Conservation (phyloP, 1,284 basidiomycete genomes). For the Trichosporon inkin region DNA sequence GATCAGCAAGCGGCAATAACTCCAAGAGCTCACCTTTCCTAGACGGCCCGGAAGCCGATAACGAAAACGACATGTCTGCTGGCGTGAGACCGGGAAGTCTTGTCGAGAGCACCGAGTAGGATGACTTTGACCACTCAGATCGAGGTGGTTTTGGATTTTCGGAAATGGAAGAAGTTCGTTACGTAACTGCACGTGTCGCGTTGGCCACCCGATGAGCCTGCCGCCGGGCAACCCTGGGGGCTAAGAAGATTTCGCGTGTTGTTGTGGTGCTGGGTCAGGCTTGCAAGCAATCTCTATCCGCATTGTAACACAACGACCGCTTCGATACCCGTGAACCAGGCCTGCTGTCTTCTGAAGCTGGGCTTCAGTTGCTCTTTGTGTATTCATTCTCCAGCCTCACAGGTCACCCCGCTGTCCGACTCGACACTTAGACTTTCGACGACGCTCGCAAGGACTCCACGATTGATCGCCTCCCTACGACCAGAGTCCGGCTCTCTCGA, state of each 20-base stretch:
- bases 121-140: neutral
- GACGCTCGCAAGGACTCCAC: too few relatives aligned
- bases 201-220: neutral
- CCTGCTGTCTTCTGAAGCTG: neutral
- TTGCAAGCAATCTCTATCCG: neutral
- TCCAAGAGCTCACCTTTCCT: slow-evolving; percentile 17
- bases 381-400: too few relatives aligned
- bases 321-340: neutral
- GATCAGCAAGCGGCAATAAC: neutral
- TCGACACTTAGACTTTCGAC: too few relatives aligned
- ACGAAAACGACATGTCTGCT: slow-evolving; percentile 17
- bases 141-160: slow-evolving; percentile 6
- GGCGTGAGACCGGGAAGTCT: neutral
- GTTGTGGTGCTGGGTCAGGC: neutral
- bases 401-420: too few relatives aligned
- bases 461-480: too few relatives aligned
- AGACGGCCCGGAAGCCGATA: slow-evolving; percentile 19
- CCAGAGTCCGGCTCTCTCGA: too few relatives aligned
- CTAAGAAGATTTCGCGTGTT: slow-evolving; percentile 5
- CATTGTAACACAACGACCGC: neutral
- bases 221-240: too few relatives aligned
- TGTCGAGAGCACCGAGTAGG: slow-evolving; percentile 6
- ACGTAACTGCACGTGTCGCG: neutral
- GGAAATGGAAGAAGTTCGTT: neutral
- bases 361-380: neutral